A percentile compares a stretch with the other conserved stretches of the same genome.
These are phyloP conservation scores for Erucastrum elatum DNA, from an alignment of 345 rosid species.

Conservation along the genomic window DNA sequence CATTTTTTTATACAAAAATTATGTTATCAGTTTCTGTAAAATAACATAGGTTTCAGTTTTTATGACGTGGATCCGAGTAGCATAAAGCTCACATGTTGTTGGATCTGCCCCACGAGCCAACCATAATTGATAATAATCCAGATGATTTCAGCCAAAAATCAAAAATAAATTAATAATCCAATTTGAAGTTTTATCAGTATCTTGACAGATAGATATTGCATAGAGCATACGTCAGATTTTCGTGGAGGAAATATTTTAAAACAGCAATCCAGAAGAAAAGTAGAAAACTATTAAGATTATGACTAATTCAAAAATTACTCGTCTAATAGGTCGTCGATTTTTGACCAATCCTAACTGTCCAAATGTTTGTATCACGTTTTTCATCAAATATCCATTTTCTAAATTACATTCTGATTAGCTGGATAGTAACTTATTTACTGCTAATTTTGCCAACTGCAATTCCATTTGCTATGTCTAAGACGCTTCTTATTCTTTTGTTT, in stretches of 20 bases:
- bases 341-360: neutral
- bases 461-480: neutral
- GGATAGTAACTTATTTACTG: neutral
- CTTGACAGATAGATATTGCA: constrained; percentile 27
- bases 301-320: neutral
- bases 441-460: neutral
- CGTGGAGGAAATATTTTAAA: neutral
- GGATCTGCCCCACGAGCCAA: constrained; percentile 24
- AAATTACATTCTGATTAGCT: neutral
- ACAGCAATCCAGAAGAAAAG: neutral
- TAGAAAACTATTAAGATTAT: neutral
- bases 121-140: constrained; percentile 10
- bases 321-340: neutral
- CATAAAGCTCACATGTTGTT: constrained; percentile 24
- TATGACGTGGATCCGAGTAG: constrained; percentile 34
- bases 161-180: neutral
- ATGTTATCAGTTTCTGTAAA: neutral
- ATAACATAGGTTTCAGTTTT: neutral
- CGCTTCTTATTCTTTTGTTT: neutral
- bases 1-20: neutral
- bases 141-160: neutral
- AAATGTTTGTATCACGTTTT: constrained; percentile 1
- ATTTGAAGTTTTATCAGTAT: constrained; percentile 6
- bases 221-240: constrained; percentile 22
- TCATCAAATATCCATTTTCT: neutral